Evolutionary conservation across 225 moss, liverwort and hornwort species (phyloP), one percentile per base, ranked within the genome.

Genomic region (Takakia lepidozioides): DNA sequence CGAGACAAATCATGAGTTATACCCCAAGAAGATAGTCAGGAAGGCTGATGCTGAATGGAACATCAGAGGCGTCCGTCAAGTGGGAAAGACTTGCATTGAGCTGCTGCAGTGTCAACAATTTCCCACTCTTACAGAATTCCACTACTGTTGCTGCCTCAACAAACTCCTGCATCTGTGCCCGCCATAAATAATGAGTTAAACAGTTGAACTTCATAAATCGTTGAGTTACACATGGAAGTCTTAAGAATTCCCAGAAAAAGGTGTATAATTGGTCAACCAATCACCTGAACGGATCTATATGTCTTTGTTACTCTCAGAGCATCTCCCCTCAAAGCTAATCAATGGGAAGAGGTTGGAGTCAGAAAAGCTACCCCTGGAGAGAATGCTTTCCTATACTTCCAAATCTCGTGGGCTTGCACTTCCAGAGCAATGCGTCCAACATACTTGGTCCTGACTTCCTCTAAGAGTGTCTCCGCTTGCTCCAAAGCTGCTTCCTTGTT

Each of bases 1-100:
- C n/a, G n/a, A n/a, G n/a, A n/a, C n/a, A n/a, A n/a, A n/a, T n/a
- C n/a, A n/a, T n/a, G n/a, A n/a, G n/a, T n/a, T n/a, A n/a, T 65
- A 72, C 68, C 58, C 72, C 78, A 23, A 78, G 69, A 58, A 78
- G 63, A 32, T 78, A 78, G 45, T 78, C 73, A 14, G 65, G 53
- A 22, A 69, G 41, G 38, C 61, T 65, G 32, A 78, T 57, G 28
- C 28, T 62, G 53, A 78, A 78, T 25, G 78, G 61, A 36, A 30
- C 48, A 41, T 48, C 41, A 28, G 57, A 60, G 51, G 61, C 68
- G 55, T 78, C 78, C 29, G 37, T 60, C 42, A 78, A 47, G 19
- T 61, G 24, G 22, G 52, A 21, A 29, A 78, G 57, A 30, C 60
- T 73, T 27, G 54, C 47, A 48, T 77, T 77, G 27, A 77, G 11